Conservation (phyloP, 2,329 filamentous ascomycete species). For the Aspergillus viridinutans region DNA sequence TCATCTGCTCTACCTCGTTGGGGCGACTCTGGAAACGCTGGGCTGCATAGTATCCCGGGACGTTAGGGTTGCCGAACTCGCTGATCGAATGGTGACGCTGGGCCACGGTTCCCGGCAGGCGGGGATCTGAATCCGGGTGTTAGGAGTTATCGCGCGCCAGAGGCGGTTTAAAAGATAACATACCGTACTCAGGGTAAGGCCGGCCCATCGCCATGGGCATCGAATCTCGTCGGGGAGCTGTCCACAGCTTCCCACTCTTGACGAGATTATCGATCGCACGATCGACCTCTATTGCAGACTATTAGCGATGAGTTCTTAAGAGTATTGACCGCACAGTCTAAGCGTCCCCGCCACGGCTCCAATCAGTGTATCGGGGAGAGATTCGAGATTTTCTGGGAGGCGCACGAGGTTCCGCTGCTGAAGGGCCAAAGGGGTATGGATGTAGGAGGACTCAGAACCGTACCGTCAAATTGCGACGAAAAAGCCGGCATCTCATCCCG, state of each 20-base stretch:
- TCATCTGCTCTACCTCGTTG: slow-evolving; percentile 95
- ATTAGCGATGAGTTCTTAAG: slow-evolving; percentile 21
- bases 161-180: slow-evolving; percentile 31
- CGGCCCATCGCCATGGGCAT: slow-evolving; percentile 60
- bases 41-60: slow-evolving; percentile 89
- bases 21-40: slow-evolving; percentile 86
- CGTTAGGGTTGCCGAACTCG: slow-evolving; percentile 77
- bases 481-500: slow-evolving; percentile 76
- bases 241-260: slow-evolving; percentile 93
- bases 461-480: slow-evolving; percentile 85
- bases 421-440: neutral
- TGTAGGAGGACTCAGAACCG: slow-evolving; percentile 27
- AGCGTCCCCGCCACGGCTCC: neutral
- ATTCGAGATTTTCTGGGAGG: neutral
- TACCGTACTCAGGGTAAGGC: slow-evolving; percentile 59
- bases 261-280: slow-evolving; percentile 91
- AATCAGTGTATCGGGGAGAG: neutral
- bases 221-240: slow-evolving; percentile 71
- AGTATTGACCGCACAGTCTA: neutral
- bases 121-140: slow-evolving; percentile 57
- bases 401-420: neutral
- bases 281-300: slow-evolving; percentile 70
- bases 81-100: slow-evolving; percentile 79
- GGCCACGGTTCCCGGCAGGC: slow-evolving; percentile 58
- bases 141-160: slow-evolving; percentile 19